Evolutionary conservation across 768 basidiomycete genomes (phyloP).

Genomic region (Albatrellus ellisii): DNA sequence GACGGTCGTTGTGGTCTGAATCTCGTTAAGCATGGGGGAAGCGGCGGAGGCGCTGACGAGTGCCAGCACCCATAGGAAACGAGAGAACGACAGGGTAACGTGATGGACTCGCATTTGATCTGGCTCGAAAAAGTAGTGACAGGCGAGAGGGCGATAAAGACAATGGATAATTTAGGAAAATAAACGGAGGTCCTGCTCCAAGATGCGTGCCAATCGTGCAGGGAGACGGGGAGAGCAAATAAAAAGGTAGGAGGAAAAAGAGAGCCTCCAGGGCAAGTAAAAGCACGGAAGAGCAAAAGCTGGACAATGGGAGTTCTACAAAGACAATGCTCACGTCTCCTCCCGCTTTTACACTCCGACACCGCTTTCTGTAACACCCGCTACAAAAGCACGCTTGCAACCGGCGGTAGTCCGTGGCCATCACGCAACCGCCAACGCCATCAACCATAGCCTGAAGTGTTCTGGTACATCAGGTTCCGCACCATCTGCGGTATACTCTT

Average conservation of each 20-base stretch:
- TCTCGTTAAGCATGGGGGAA: background rate
- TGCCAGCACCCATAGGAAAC: background rate
- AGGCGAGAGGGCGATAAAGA: slow-evolving; percentile 2
- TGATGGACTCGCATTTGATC: slow-evolving; percentile 18
- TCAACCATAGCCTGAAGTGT: too few relatives aligned
- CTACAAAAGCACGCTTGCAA: too few relatives aligned
- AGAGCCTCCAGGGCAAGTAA: slow-evolving; percentile 3
- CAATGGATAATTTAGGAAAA: slow-evolving; percentile 12
- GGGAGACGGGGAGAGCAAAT: slow-evolving; percentile 11
- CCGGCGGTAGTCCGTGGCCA: too few relatives aligned
- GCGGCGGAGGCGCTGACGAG: slow-evolving; percentile 4
- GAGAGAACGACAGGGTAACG: slow-evolving; percentile 5
- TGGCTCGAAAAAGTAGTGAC: slow-evolving; percentile 13
- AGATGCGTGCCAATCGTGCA: slow-evolving; percentile 13
- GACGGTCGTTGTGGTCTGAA: background rate
- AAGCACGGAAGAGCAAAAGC: background rate
- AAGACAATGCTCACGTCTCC: background rate
- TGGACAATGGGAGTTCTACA: background rate
- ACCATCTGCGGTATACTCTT: too few relatives aligned
- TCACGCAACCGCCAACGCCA: too few relatives aligned
- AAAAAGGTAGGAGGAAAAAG: background rate
- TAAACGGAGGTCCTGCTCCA: slow-evolving; percentile 29
- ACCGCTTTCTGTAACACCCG: background rate
- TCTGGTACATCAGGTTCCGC: too few relatives aligned
- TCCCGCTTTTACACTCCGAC: background rate